Evolutionary conservation across 345 rosid genomes (phyloP), one percentile per base, ranked within the genome.

Genomic region (Anacardium occidentale): DNA sequence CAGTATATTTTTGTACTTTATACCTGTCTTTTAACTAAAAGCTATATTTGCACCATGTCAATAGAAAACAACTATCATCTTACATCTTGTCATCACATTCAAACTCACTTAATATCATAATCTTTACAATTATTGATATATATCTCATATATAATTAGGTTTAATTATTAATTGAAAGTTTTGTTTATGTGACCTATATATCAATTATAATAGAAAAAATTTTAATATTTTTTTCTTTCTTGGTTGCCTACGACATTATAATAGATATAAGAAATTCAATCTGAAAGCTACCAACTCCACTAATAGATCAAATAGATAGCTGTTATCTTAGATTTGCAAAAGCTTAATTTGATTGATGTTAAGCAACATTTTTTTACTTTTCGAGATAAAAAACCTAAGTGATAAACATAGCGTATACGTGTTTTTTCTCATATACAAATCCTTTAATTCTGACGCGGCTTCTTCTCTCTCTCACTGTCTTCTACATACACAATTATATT

Each of bases 1-100:
- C 70, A 69, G 56, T 69, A 50, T 24, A 37, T 1, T 73, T 76
- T 80, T 80, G 84, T 60, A 54, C 62, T 72, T 76, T 69, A 59
- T 69, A 15, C 24, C 79, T 83, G 84, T 78, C 87, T 62, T 69
- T 42, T 18, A 68, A 26, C 52, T 29, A 64, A 37, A 48, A 34
- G 29, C 76, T 44, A 72, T 14, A 60, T 64, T 64, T 25, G 37
- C 51, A 26, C 34, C 58, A 47, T 52, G 61, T 58, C 69, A 66
- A 74, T 58, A 76, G 70, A 64, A 55, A 65, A 66, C 65, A 72
- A 40, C 75, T 77, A 25, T 79, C 73, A 71, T 48, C 75, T 59
- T 64, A 62, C 47, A 75, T 62, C 57, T 44, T 67, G 64, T 66
- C 78, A 58, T 71, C 62, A 60, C 79, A 74, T 67, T 69, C 82